Evolutionary conservation across 495 filamentous ascomycete genomes (phyloP), one percentile per base, ranked within the genome.

Genomic region (Chlorociboria aeruginascens): DNA sequence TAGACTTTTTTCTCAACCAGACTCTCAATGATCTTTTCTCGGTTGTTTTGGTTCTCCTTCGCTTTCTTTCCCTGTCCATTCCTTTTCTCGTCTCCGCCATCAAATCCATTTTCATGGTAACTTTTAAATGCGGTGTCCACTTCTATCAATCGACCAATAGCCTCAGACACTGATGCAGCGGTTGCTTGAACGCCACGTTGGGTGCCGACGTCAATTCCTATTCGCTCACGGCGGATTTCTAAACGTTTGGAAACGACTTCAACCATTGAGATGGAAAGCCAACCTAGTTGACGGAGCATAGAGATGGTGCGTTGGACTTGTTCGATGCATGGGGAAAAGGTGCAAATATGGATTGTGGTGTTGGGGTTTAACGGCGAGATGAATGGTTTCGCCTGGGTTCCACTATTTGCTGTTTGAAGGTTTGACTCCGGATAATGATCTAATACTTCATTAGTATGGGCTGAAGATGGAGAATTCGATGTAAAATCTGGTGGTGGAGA

Each of bases 251-350:
- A 77, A 3, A 77, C 69, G 9, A 97, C 70, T 63, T 96, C 90
- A 4, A 88, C 82, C 88, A 95, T 95, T 36, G 81, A 76, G 55
- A 97, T 89, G 37, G 86, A 78, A n/a, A 89, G 70, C 93, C 92
- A 98, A 48, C 83, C 84, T 3, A 85, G 67, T 29, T 79, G 70
- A 35, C 89, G 82, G 59, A 98, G 73, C 1, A 74, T 70, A 36
- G 83, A 78, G 43, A 95, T 78, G 0, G 93, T 96, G 33, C 77
- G 74, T 30, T 83, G 83, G 8, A 89, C 89, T 63, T 98, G 92
- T 65, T 98, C 92, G 56, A 98, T 89, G 62, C 92, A 98, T 0
- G 92, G 92, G 7, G 83, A 89, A 68, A 98, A 98, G 2, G 89
- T 90, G 65, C 92, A 98, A 50, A 98, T 68, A 50, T 87, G 73